A percentile compares a stretch with the other conserved stretches of the same genome.
Evolutionary conservation across 2,329 filamentous ascomycete species (phyloP).

Genomic region (Colletotrichum higginsianum): DNA sequence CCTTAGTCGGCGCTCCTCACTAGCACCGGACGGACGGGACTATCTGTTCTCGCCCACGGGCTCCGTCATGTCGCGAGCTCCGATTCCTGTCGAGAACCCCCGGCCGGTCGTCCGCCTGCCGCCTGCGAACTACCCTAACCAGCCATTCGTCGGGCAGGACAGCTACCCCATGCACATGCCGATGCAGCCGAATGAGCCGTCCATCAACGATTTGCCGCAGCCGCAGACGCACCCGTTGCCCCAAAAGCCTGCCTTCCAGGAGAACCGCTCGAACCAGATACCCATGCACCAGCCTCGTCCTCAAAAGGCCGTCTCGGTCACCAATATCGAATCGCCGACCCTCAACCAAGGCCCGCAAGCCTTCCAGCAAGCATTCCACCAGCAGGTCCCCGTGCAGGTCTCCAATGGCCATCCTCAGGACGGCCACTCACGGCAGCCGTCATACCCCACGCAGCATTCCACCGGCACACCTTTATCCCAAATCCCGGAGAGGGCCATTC

Average conservation of each 20-base stretch:
- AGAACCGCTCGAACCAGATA: conserved; percentile 67
- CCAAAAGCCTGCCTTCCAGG: conserved; percentile 71
- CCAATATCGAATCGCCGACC: conserved; percentile 89
- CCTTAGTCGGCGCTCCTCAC: conserved; percentile 91
- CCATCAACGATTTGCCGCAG: conserved; percentile 68
- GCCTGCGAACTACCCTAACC: conserved; percentile 63
- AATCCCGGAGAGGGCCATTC: conserved; percentile 92
- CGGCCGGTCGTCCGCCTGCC: conserved; percentile 89
- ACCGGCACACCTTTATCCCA: conserved; percentile 88
- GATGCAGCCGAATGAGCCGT: conserved; percentile 50
- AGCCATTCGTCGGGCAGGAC: conserved; percentile 43
- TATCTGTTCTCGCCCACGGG: conserved; percentile 85
- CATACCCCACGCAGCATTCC: conserved; percentile 79
- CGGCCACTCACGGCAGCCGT: conserved; percentile 76
- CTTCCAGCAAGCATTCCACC: conserved; percentile 93
- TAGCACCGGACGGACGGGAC: conserved; percentile 76
- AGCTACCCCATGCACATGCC: conserved; percentile 9
- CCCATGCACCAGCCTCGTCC: conserved; percentile 96
- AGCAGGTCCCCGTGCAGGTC: conserved; percentile 88
- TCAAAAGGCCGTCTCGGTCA: conserved; percentile 93
- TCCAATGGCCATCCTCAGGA: conserved; percentile 70
- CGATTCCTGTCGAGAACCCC: conserved; percentile 71
- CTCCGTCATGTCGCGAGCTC: conserved; percentile 80
- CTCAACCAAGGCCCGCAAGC: conserved; percentile 77
- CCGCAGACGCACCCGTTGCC: conserved; percentile 72